Evolutionary conservation across 495 filamentous ascomycete species (phyloP), one percentile per base, ranked within the genome.

Genomic region (Astrocystis sublimbata): DNA sequence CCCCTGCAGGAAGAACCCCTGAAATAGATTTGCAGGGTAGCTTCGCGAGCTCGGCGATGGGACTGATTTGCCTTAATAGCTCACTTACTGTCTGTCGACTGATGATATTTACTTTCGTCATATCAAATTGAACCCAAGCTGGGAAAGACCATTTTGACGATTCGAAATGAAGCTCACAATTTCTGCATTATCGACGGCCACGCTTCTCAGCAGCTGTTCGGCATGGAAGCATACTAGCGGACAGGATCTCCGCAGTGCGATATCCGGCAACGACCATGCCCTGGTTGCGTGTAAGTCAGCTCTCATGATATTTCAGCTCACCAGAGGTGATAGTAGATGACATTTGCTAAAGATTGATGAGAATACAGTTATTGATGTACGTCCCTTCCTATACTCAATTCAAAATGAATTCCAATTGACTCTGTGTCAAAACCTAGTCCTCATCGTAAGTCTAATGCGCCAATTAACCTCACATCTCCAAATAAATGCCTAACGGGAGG

Each of bases 221-320:
- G 73, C 72, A 17, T 81, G 78, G 79, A 66, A 72, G 26, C 76
- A 78, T 65, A 63, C 67, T 0, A 63, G 61, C 9, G 68, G 71
- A 13, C 55, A 69, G 17, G 71, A 71, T 8, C 66, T 75, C 15
- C 58, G 69, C 13, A 59, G 66, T n/a, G 62, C 66, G 10, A 66
- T 78, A 36, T 53, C 60, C 17, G 60, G 62, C 0, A 67, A 76
- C 17, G 74, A 77, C 4, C 60, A 71, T 50, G 73, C 69, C 1
- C 64, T 82, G 23, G 73, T 78, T 65, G 78, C 79, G n/a, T 81
- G 78, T 80, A 73, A 76, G 78, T 63, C 35, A 52, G 49, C 30
- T 9, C 17, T 13, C 10, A 52, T 33, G 23, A 47, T 28, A 28
- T 45, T 4, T 1, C 21, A 12, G 8, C 13, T 7, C 3, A 49